Base-by-base conservation (phyloP, 805 yeast genomes). In the Blastobotrys terrestris region DNA sequence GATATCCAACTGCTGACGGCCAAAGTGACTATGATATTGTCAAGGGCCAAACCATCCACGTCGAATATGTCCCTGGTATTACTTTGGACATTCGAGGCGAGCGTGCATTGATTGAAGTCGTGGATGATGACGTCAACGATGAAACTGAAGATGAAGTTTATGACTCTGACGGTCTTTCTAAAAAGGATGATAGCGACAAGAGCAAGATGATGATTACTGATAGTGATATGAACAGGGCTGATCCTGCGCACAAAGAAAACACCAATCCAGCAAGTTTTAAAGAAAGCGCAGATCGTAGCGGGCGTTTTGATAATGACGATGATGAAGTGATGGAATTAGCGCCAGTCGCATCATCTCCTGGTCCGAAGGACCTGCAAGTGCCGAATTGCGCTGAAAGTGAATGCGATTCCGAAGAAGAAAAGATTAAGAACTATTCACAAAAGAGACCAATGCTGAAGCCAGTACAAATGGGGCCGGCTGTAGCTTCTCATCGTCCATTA, bases 1-100 rank as follows among this genome's bases (percentile, higher is more conserved):
- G 57, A 16, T 55, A 50, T 39, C 60, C 58, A n/a, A 41, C 50
- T 11, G 55, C 54, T 7, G 55, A 52, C 3, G 60, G 55, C 18
- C 58, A 53, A 35, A 50, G 52, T 1, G 71, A 82, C 58, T 76
- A 84, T 56, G 72, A 75, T 45, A 76, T 91, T 47, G 70, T 77
- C 53, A 77, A 79, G 54, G 79, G 76, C 52, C 96, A 91, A 68
- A 71, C 79, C 1, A 75, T 87, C 18, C 70, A 74, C 2, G 70
- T 90, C 63, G 94, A 94, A 4, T 75, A 77, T 51, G 74, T 80
- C 42, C 73, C 77, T 46, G 84, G 84, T 43, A 73, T 87, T 4
- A 68, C 81, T 18, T 61, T 91, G 50, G 92, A 88, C 62, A 76
- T 92, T 50, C 81, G 87, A 58, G 85, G 86, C n/a, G 80, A 83